phyloP scores from a whole-genome alignment of 116 monocot species.

The Zostera marina region DNA sequence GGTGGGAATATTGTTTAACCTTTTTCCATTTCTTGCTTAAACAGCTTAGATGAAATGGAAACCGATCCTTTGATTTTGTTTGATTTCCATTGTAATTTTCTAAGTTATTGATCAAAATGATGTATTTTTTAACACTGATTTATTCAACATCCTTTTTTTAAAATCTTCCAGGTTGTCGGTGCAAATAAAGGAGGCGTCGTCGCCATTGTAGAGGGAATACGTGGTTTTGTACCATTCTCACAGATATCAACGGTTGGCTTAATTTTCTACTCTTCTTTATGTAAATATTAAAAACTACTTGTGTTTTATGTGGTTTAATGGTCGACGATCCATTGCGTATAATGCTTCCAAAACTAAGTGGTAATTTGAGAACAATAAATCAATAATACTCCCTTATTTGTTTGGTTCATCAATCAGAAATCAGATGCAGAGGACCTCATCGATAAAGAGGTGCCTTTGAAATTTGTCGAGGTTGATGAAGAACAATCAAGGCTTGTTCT shows the following conservation, averaged over 20 bases:
- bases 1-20: constrained; percentile 37
- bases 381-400: background rate
- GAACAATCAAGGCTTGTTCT: constrained; percentile 88
- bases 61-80: too few species aligned
- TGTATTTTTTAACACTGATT: background rate
- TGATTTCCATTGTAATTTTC: too few species aligned
- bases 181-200: constrained; percentile 94
- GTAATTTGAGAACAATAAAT: background rate
- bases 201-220: constrained; percentile 77
- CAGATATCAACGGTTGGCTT: constrained; percentile 77
- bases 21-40: background rate
- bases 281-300: background rate
- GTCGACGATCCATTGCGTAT: too few species aligned
- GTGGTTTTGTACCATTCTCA: constrained; percentile 94
- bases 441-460: constrained; percentile 69
- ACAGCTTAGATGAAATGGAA: too few species aligned
- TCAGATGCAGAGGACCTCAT: constrained; percentile 78
- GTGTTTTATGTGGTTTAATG: too few species aligned
- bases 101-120: too few species aligned
- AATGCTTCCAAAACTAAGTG: too few species aligned
- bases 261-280: background rate
- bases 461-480: constrained; percentile 95
- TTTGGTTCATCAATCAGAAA: constrained; percentile 34
- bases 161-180: constrained; percentile 44
- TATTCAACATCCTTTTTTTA: background rate